Base-by-base conservation (phyloP, 202 grass and related monocot species). In the Carex arenaria region DNA sequence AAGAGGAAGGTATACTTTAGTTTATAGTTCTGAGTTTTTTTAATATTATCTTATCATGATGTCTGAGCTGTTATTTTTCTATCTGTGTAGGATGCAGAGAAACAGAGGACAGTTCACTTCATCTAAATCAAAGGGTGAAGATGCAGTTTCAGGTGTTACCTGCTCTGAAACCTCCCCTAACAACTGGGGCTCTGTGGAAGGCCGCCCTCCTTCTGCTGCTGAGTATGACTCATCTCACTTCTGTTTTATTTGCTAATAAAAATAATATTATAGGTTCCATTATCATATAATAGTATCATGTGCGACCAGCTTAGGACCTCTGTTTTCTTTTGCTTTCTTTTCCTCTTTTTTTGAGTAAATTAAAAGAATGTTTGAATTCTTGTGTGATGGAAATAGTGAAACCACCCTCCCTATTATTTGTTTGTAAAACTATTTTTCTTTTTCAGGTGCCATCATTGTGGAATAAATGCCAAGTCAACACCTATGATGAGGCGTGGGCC, bases 21-120 rank as follows among this genome's bases (percentile, higher is more conserved):
- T 34, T 59, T 9, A 38, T 60, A 38, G 51, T 59, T 57, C 13
- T 36, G 30, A 78, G 72, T 6, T 72, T 5, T 18, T 72, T 64
- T 49, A 74, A 36, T 61, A 30, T 64, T n/a, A 49, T 57, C 57
- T 85, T 60, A 59, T 82, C 38, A 11, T 82, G 8, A 19, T 84
- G 3, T 78, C 54, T 68, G 61, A 69, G 18, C 12, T 61, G n/a
- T 45, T 64, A 80, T 83, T 6, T n/a, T 38, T 80, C n/a, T 68
- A 10, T 42, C 31, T 68, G 43, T 92, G 36, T 85, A 98, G 96
- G 89, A 98, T 98, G 96, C 92, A 98, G 66, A 93, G 96, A 34
- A 98, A 98, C 70, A 90, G 89, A 86, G 96, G 96, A 65, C 96
- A 98, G 56, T 98, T 98, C 86, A 98, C 93, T 85, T 93, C 93